Evolutionary conservation across 441 rosid species (phyloP).

Genomic region (Dalechampia spathulata): DNA sequence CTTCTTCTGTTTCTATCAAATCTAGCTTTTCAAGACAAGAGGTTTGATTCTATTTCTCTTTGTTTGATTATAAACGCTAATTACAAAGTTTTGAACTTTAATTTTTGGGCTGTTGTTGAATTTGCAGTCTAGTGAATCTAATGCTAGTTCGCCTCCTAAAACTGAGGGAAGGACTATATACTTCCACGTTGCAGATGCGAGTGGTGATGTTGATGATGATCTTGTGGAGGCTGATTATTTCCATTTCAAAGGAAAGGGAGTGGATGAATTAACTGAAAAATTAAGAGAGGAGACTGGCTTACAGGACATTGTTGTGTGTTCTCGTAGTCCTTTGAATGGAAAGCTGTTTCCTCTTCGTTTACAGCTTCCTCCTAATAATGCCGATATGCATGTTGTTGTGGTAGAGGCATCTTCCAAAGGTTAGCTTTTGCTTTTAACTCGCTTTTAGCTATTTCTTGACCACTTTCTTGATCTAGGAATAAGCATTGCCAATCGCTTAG

Average conservation of each 20-base stretch:
- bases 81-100: not conserved
- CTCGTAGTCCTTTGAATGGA: constrained; percentile 67
- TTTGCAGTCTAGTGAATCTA: constrained; percentile 41
- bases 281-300: constrained; percentile 61
- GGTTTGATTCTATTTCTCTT: constrained; percentile 32
- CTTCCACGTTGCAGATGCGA: constrained; percentile 55
- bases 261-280: constrained; percentile 52
- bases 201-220: constrained; percentile 50
- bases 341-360: constrained; percentile 72
- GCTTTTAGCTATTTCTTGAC: too few relatives aligned
- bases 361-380: constrained; percentile 86
- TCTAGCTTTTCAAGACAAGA: constrained; percentile 52
- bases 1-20: constrained; percentile 32
- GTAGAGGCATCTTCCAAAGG: constrained; percentile 48
- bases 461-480: too few relatives aligned
- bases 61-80: too few relatives aligned
- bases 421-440: constrained; percentile 14
- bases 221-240: constrained; percentile 39
- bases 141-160: constrained; percentile 35
- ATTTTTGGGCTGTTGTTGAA: constrained; percentile 35
- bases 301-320: constrained; percentile 53
- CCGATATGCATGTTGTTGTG: constrained; percentile 54
- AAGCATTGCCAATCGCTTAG: too few relatives aligned
- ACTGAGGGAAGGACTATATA: constrained; percentile 60
- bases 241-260: constrained; percentile 61